Percentiles rank a stretch among this genome's conserved stretches.
Evolutionary conservation across 2,329 filamentous ascomycete species (phyloP).

Genomic region (Dactylellina haptotyla): DNA sequence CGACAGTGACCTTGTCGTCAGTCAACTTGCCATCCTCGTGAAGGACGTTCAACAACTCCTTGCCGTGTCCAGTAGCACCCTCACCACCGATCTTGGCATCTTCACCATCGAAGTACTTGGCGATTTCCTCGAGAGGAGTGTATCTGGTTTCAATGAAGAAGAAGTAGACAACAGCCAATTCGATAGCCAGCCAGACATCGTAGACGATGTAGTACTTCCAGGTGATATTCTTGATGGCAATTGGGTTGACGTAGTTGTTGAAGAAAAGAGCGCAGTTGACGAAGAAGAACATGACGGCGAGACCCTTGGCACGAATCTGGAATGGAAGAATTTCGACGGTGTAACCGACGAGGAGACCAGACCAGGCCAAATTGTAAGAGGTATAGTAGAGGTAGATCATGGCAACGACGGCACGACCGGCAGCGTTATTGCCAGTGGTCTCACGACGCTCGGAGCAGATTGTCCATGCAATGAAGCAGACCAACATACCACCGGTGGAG

Average conservation of each 20-base stretch:
- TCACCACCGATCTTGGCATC: conserved; percentile 58
- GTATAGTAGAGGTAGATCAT: conserved; percentile 61
- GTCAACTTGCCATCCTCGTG: conserved; percentile 54
- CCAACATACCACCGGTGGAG: conserved; percentile 62
- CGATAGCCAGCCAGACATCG: conserved; percentile 62
- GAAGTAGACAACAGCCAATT: conserved; percentile 63
- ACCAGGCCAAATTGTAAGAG: conserved; percentile 62
- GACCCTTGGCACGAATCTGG: conserved; percentile 63
- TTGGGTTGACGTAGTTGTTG: conserved; percentile 65
- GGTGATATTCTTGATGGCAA: conserved; percentile 62
- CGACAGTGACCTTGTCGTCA: conserved; percentile 48
- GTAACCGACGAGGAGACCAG: conserved; percentile 64
- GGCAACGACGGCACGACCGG: conserved; percentile 58
- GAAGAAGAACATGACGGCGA: conserved; percentile 64
- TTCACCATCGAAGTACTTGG: conserved; percentile 64
- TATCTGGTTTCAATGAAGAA: conserved; percentile 64
- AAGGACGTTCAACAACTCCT: conserved; percentile 53
- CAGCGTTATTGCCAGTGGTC: conserved; percentile 55
- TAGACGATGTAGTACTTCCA: conserved; percentile 65
- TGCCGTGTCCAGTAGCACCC: conserved; percentile 52
- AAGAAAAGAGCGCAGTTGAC: conserved; percentile 66
- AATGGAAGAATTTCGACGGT: conserved; percentile 64
- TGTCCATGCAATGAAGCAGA: conserved; percentile 63
- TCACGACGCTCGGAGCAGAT: conserved; percentile 60
- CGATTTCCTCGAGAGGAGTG: conserved; percentile 64